A percentile compares a stretch with the other conserved stretches of the same genome.
phyloP scores from a whole-genome alignment of 225 moss, liverwort and hornwort species.

The Ulota crispa region DNA sequence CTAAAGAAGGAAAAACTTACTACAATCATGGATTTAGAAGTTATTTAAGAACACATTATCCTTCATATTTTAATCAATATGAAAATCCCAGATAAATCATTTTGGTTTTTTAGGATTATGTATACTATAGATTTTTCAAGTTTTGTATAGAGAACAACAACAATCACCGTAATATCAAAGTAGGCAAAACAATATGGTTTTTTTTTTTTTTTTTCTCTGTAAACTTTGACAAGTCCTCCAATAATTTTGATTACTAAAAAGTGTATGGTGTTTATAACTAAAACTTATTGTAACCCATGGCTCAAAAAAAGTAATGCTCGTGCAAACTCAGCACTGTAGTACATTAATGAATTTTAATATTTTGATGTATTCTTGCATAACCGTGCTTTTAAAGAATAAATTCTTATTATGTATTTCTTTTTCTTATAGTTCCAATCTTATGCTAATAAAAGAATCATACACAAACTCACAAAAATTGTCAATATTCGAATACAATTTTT shows the following conservation, averaged over 20 bases:
- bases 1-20: constrained; percentile 39
- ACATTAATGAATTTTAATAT: too few species aligned
- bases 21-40: constrained; percentile 27
- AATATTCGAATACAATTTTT: neutral
- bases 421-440: neutral
- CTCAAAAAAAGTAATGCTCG: neutral
- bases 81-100: neutral
- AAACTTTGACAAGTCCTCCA: too few species aligned
- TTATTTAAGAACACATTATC: constrained; percentile 31
- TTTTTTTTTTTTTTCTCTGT: too few species aligned
- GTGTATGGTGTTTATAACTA: accelerated
- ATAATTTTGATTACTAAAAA: too few species aligned
- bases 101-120: too few species aligned
- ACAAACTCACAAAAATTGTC: neutral
- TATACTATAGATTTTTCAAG: too few species aligned
- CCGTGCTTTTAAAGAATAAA: too few species aligned
- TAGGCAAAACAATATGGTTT: too few species aligned
- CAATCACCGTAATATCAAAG: too few species aligned
- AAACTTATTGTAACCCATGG: accelerated
- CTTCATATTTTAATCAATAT: constrained; percentile 19
- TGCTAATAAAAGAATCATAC: neutral
- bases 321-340: neutral
- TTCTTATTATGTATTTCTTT: accelerated
- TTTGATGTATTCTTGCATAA: neutral
- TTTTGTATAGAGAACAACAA: too few species aligned